These are phyloP conservation scores for Trichoderma cornu-damae DNA, from an alignment of 2,329 filamentous ascomycete genomes.

Conservation along the genomic window DNA sequence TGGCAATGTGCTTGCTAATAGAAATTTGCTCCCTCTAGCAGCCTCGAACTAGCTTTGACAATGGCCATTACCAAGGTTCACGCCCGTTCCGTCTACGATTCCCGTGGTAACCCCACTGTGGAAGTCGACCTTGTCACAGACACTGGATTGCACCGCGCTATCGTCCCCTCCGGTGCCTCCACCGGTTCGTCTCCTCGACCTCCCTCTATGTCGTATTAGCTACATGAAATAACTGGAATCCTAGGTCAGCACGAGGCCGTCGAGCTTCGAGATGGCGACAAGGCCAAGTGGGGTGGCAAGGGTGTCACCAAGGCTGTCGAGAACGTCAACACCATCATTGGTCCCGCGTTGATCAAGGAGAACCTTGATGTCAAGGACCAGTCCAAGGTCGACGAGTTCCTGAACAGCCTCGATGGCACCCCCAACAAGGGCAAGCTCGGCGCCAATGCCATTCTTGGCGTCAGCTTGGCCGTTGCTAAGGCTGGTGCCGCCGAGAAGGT, in stretches of 20 bases:
- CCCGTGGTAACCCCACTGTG: conserved; percentile 95
- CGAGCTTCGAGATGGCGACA: conserved; percentile 87
- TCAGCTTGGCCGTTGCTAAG: conserved; percentile 80
- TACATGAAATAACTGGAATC: conserved; percentile 29
- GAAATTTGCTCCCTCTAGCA: not conserved
- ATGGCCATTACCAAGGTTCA: conserved; percentile 92
- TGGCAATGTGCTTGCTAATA: not conserved
- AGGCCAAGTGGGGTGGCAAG: conserved; percentile 80
- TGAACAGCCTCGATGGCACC: conserved; percentile 79
- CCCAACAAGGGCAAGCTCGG: conserved; percentile 83
- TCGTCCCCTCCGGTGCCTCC: conserved; percentile 93
- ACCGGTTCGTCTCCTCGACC: conserved; percentile 60
- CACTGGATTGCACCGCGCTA: conserved; percentile 93
- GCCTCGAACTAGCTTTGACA: conserved; percentile 36
- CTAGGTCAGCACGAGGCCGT: conserved; percentile 83
- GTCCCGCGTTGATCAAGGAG: conserved; percentile 75
- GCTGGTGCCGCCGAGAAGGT: conserved; percentile 84
- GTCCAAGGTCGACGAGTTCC: conserved; percentile 75
- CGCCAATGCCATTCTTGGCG: conserved; percentile 84
- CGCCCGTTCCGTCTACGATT: conserved; percentile 96
- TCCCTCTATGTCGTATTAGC: conserved; percentile 16
- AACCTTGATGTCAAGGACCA: conserved; percentile 82
- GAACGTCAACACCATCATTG: conserved; percentile 80
- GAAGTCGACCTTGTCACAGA: conserved; percentile 97
- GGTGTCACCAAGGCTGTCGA: conserved; percentile 80